phyloP scores from a whole-genome alignment of 164 flowering plant species.

The grape (Vitis vinifera) region ASM3070453v1 NC_081818.1:30233001-30233500 shows the following conservation, averaged over 20 bases:
- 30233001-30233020: no score
- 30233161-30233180: no score
- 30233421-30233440: neutral
- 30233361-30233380: constrained; percentile 8
- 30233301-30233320: constrained; percentile 5
- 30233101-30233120: no score
- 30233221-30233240: constrained; percentile 26
- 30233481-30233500: constrained; percentile 5
- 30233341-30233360: constrained; percentile 8
- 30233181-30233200: no score
- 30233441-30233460: neutral
- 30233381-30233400: constrained; percentile 6
- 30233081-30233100: no score
- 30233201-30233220: neutral
- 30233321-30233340: neutral
- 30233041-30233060: no score
- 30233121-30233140: no score
- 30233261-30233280: constrained; percentile 15
- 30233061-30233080: no score
- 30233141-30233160: no score
- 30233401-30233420: constrained; percentile 6
- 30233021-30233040: no score
- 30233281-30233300: constrained; percentile 3
- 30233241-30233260: constrained; percentile 20
- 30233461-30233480: constrained; percentile 1